Evolutionary conservation across 441 rosid species (phyloP).

Genomic region (Hura crepitans): DNA sequence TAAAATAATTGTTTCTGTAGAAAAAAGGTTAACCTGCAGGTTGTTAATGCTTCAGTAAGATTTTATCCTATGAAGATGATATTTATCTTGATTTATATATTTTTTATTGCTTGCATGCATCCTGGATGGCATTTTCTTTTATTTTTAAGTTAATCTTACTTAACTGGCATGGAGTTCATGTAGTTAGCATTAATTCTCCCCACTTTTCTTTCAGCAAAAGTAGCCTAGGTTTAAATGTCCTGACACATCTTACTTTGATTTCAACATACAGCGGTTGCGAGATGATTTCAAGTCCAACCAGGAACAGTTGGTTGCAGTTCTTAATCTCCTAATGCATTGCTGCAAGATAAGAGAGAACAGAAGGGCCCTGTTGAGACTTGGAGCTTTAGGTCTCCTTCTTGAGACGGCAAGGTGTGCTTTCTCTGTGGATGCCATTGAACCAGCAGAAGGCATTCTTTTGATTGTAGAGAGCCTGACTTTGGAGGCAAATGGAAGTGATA

Average conservation of each 20-base stretch:
- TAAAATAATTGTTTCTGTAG: too few species aligned
- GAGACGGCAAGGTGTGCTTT: constrained; percentile 99
- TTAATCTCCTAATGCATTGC: constrained; percentile 95
- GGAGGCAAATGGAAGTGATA: constrained; percentile 97
- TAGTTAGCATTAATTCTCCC: background rate
- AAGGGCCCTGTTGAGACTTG: constrained; percentile 75
- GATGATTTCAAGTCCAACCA: constrained; percentile 98
- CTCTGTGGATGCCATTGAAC: constrained; percentile 99
- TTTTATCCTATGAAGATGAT: background rate
- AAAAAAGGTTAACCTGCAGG: too few species aligned
- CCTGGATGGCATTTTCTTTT: background rate
- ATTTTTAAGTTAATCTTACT: background rate
- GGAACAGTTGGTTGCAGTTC: constrained; percentile 94
- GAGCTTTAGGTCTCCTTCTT: constrained; percentile 96
- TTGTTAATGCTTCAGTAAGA: background rate
- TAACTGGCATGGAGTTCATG: background rate
- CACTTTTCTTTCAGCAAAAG: background rate
- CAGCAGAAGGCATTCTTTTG: constrained; percentile 99
- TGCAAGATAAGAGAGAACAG: constrained; percentile 98
- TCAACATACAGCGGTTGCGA: constrained; percentile 57
- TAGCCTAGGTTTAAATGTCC: background rate
- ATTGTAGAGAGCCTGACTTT: constrained; percentile 96
- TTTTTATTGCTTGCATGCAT: background rate
- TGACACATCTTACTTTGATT: constrained; percentile 12
- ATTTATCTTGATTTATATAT: background rate